Conservation (phyloP, 805 yeast genomes). For the Metschnikowia lochheadii region DNA sequence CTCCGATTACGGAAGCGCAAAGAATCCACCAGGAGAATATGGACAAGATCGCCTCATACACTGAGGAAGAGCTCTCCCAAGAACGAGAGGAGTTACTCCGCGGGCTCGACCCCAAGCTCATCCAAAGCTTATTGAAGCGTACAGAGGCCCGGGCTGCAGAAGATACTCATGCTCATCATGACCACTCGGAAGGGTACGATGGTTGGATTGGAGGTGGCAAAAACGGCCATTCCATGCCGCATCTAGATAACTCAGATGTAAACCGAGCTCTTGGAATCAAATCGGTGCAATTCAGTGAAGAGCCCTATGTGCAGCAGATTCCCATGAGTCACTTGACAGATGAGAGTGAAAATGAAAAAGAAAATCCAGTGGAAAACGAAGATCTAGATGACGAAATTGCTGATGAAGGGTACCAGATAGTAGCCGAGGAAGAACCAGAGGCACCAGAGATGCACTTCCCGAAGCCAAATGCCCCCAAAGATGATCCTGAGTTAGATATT, state of each 20-base stretch:
- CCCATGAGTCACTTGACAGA: conserved; percentile 13
- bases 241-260: conserved; percentile 33
- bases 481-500: conserved; percentile 47
- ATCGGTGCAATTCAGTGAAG: conserved; percentile 16
- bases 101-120: conserved; percentile 64
- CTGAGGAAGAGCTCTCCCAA: conserved; percentile 55
- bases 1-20: conserved; percentile 51
- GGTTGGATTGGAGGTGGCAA: conserved; percentile 42
- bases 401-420: conserved; percentile 40
- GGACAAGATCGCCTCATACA: conserved; percentile 56
- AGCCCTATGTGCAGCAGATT: conserved; percentile 11
- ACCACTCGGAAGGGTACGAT: conserved; percentile 38
- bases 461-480: conserved; percentile 38
- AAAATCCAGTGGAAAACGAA: conserved; percentile 21
- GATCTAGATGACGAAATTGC: conserved; percentile 40
- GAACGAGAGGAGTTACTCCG: conserved; percentile 65
- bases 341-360: conserved; percentile 21
- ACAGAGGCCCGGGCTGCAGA: conserved; percentile 45
- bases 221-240: conserved; percentile 33
- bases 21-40: conserved; percentile 75
- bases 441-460: conserved; percentile 61
- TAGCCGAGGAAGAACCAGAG: conserved; percentile 37
- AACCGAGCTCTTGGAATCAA: conserved; percentile 35
- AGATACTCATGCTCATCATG: conserved; percentile 23
- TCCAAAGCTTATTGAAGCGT: conserved; percentile 54